phyloP scores from a whole-genome alignment of 2,329 filamentous ascomycete species.

The Monosporascus sp. region DNA sequence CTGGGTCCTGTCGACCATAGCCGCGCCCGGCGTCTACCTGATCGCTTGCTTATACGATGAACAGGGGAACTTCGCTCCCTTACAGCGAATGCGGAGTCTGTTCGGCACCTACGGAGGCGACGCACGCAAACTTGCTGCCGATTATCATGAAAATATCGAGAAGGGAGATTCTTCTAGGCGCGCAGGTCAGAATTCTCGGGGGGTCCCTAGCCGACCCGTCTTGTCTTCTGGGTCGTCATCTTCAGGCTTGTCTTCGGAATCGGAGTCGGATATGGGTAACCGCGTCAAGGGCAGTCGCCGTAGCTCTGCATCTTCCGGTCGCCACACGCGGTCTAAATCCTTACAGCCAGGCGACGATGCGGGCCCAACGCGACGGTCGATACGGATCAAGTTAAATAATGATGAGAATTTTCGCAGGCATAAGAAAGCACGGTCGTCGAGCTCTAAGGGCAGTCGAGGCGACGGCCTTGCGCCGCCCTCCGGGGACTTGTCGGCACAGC shows the following conservation, averaged over 20 bases:
- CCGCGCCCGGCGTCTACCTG: constrained; percentile 76
- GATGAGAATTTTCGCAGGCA: constrained; percentile 70
- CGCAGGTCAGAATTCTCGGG: constrained; percentile 21
- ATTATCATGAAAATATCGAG: constrained; percentile 28
- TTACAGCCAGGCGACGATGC: constrained; percentile 56
- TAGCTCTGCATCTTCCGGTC: constrained; percentile 25
- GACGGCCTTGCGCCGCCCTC: constrained; percentile 18
- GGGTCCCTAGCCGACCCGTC: constrained; percentile 17
- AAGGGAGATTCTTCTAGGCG: constrained; percentile 24
- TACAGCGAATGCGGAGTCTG: constrained; percentile 66
- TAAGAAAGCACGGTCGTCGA: constrained; percentile 51
- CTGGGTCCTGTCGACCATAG: constrained; percentile 72
- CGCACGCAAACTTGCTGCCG: constrained; percentile 44
- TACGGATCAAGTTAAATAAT: constrained; percentile 83
- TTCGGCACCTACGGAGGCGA: constrained; percentile 42
- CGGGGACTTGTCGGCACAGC: constrained; percentile 65
- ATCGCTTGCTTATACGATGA: constrained; percentile 80
- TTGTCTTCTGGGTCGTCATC: constrained; percentile 49
- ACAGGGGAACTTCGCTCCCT: constrained; percentile 70
- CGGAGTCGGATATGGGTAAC: constrained; percentile 54
- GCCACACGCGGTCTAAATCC: constrained; percentile 62
- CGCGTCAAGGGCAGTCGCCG: constrained; percentile 24
- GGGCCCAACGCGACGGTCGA: constrained; percentile 68
- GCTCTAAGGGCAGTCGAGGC: constrained; percentile 35
- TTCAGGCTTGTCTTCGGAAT: constrained; percentile 65